Evolutionary conservation across 1,139 yeast genomes (phyloP).

Genomic region (Citeromyces siamensis): DNA sequence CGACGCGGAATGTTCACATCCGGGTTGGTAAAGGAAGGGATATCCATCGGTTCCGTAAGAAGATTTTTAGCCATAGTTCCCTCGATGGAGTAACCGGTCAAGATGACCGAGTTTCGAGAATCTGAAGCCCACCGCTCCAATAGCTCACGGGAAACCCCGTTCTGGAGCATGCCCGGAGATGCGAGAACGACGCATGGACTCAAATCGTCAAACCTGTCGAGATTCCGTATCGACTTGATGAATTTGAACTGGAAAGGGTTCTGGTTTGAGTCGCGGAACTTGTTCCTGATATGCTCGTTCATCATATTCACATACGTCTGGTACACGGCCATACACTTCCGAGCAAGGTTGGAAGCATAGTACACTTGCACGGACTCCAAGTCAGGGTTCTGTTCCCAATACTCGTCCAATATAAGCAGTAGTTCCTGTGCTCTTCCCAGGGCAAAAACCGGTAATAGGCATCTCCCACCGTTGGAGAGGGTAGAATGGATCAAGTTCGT

Average conservation of each 20-base stretch:
- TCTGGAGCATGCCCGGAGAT: slow-evolving; percentile 96
- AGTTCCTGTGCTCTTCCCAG: slow-evolving; percentile 95
- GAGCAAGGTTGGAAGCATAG: slow-evolving; percentile 88
- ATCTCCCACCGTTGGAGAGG: slow-evolving; percentile 80
- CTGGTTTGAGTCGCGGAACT: slow-evolving; percentile 60
- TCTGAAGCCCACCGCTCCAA: slow-evolving; percentile 98
- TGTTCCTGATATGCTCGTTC: slow-evolving; percentile 81
- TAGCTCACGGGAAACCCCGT: slow-evolving; percentile 84
- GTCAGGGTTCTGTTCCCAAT: slow-evolving; percentile 81
- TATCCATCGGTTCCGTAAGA: slow-evolving; percentile 78
- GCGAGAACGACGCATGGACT: slow-evolving; percentile 97
- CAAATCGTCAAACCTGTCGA: slow-evolving; percentile 81
- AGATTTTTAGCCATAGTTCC: slow-evolving; percentile 95
- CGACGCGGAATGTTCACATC: slow-evolving; percentile 82
- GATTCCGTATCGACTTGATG: slow-evolving; percentile 65
- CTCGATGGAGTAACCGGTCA: slow-evolving; percentile 97
- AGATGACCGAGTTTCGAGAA: slow-evolving; percentile 71
- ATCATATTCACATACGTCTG: slow-evolving; percentile 95
- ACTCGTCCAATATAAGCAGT: slow-evolving; percentile 80
- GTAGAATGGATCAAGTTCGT: slow-evolving; percentile 80
- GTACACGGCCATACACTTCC: slow-evolving; percentile 94
- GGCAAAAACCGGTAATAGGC: slow-evolving; percentile 89
- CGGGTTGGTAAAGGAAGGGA: slow-evolving; percentile 69
- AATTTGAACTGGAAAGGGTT: slow-evolving; percentile 89
- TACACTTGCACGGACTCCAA: slow-evolving; percentile 73